Percentiles rank a stretch among this genome's conserved stretches.
Conservation (phyloP, 1,139 yeast genomes). For the Blastobotrys indianensis region DNA sequence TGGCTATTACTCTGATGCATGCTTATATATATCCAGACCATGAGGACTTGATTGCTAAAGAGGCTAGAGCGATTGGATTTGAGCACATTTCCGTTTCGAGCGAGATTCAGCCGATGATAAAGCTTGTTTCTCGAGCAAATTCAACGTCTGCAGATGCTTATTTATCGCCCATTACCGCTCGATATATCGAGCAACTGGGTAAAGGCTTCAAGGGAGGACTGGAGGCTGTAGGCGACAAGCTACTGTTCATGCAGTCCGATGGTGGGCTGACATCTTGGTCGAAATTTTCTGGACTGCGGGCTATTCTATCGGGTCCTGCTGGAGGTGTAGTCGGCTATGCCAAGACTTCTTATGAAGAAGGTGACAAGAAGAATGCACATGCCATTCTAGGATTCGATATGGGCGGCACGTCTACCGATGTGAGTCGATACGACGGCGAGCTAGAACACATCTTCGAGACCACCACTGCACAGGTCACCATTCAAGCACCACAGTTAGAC, state of each 20-base stretch:
- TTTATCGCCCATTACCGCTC: slow-evolving; percentile 63
- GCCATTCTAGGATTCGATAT: slow-evolving; percentile 50
- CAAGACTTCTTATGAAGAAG: slow-evolving; percentile 41
- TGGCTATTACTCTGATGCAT: slow-evolving; percentile 65
- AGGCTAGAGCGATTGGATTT: slow-evolving; percentile 58
- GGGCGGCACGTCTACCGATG: slow-evolving; percentile 61
- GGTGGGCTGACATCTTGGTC: slow-evolving; percentile 49
- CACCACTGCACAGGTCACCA: slow-evolving; percentile 49
- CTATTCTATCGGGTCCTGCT: slow-evolving; percentile 53
- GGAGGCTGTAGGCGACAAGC: slow-evolving; percentile 38
- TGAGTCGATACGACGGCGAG: slow-evolving; percentile 44
- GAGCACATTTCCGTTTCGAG: slow-evolving; percentile 58
- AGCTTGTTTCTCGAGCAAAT: slow-evolving; percentile 63
- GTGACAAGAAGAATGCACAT: slow-evolving; percentile 20
- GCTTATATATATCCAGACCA: slow-evolving; percentile 66
- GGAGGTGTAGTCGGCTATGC: slow-evolving; percentile 58
- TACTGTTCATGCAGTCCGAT: slow-evolving; percentile 55
- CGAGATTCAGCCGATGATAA: slow-evolving; percentile 66
- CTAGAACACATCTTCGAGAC: slow-evolving; percentile 51
- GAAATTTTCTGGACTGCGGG: slow-evolving; percentile 46
- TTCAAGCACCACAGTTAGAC: slow-evolving; percentile 53
- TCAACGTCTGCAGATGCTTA: slow-evolving; percentile 75
- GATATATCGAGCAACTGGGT: slow-evolving; percentile 55
- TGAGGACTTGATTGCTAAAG: slow-evolving; percentile 50
- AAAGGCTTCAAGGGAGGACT: slow-evolving; percentile 53